Percentiles rank a stretch among this genome's conserved stretches.
These are phyloP conservation scores for Scytalidium sp. DNA, from an alignment of 2,329 filamentous ascomycete genomes.

Conservation along the genomic window DNA sequence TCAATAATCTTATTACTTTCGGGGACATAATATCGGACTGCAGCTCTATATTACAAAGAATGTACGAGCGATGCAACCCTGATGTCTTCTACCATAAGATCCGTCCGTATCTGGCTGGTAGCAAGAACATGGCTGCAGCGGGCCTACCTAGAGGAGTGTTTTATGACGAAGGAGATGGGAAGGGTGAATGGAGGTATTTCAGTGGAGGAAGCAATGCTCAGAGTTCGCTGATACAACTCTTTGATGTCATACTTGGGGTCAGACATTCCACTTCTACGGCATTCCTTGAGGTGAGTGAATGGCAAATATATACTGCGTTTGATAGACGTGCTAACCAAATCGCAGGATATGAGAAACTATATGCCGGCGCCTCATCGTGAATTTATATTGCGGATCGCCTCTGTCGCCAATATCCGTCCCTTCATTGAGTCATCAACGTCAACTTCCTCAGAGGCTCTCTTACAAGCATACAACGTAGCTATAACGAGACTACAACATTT, in stretches of 20 bases:
- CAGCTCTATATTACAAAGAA: slow-evolving; percentile 66
- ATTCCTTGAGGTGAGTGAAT: slow-evolving; percentile 17
- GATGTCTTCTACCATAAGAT: slow-evolving; percentile 87
- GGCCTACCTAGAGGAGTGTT: slow-evolving; percentile 81
- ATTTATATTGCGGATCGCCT: slow-evolving; percentile 70
- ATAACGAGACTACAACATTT: slow-evolving; percentile 73
- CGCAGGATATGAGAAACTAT: slow-evolving; percentile 73
- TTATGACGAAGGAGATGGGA: slow-evolving; percentile 72
- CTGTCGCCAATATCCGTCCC: slow-evolving; percentile 70
- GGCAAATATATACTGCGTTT: neutral
- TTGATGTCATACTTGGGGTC: slow-evolving; percentile 82
- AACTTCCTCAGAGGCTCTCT: slow-evolving; percentile 42
- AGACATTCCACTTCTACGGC: slow-evolving; percentile 53
- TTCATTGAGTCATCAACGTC: slow-evolving; percentile 51
- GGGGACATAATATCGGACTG: slow-evolving; percentile 67
- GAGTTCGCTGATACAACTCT: slow-evolving; percentile 88
- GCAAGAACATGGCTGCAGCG: slow-evolving; percentile 85
- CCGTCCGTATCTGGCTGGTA: slow-evolving; percentile 83
- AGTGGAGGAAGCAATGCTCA: slow-evolving; percentile 94
- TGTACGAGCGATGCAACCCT: slow-evolving; percentile 88
- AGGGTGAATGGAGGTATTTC: slow-evolving; percentile 68
- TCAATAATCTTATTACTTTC: slow-evolving; percentile 61
- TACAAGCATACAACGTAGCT: slow-evolving; percentile 68
- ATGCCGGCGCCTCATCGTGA: slow-evolving; percentile 83
- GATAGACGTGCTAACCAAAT: neutral